Evolutionary conservation across 116 monocot genomes (phyloP).

Genomic region (Trichopus zeylanicus): DNA sequence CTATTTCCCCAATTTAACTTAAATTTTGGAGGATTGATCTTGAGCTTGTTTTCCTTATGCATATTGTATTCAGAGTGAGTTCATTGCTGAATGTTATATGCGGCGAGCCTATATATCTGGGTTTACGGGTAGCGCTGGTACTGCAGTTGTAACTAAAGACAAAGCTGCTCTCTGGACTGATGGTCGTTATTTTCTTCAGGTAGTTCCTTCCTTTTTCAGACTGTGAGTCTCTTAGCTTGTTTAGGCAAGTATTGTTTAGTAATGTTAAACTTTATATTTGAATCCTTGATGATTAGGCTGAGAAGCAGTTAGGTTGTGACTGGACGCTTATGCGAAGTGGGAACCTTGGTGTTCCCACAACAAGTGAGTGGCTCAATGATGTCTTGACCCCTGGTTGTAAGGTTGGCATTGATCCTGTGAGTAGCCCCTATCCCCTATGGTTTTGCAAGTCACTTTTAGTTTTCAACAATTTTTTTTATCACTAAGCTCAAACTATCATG

Average conservation of each 20-base stretch:
- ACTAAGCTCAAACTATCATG: neutral
- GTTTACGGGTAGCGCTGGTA: slow-evolving; percentile 92
- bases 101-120: slow-evolving; percentile 64
- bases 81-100: slow-evolving; percentile 82
- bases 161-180: slow-evolving; percentile 92
- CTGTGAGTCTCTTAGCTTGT: neutral
- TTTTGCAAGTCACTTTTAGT: neutral
- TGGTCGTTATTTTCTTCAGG: slow-evolving; percentile 96
- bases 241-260: too few species aligned
- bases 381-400: slow-evolving; percentile 58
- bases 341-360: slow-evolving; percentile 64
- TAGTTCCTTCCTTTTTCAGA: slow-evolving; percentile 5
- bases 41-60: too few species aligned
- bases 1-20: neutral
- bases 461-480: neutral
- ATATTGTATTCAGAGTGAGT: slow-evolving; percentile 57
- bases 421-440: slow-evolving; percentile 12
- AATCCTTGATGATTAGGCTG: slow-evolving; percentile 43
- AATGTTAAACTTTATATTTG: neutral
- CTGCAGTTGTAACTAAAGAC: slow-evolving; percentile 82
- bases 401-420: slow-evolving; percentile 91
- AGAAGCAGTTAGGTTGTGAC: slow-evolving; percentile 57
- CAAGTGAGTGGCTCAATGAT: slow-evolving; percentile 80
- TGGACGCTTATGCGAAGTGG: slow-evolving; percentile 91
- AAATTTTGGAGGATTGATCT: too few species aligned